Conservation (phyloP, 73 alveolate species). For the Paramecium sonneborni region DNA sequence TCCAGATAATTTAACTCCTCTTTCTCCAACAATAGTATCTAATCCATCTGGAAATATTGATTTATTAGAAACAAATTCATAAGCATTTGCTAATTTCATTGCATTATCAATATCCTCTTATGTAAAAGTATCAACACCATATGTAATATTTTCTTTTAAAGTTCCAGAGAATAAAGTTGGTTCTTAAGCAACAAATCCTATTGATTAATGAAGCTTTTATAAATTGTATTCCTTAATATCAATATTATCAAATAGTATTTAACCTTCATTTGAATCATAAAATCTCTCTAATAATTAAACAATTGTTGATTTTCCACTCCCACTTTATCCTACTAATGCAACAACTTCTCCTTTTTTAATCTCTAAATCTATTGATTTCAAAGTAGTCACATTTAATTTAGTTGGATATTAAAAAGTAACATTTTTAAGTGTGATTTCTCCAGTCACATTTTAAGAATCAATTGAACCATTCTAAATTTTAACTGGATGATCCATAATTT, state of each 20-base stretch:
- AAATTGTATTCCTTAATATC: constrained; percentile 79
- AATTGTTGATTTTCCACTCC: constrained; percentile 94
- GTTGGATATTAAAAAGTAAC: constrained; percentile 23
- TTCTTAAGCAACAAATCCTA: constrained; percentile 91
- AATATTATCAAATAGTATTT: constrained; percentile 82
- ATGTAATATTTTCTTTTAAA: constrained; percentile 80
- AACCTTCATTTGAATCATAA: constrained; percentile 90
- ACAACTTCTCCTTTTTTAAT: constrained; percentile 51
- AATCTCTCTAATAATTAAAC: constrained; percentile 86
- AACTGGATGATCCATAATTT: not conserved
- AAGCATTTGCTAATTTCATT: constrained; percentile 71
- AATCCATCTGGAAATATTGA: constrained; percentile 68
- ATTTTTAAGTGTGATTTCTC: not conserved
- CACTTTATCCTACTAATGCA: constrained; percentile 87
- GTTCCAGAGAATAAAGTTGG: constrained; percentile 89
- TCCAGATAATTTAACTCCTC: constrained; percentile 83
- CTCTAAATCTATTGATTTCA: not conserved
- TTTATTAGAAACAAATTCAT: constrained; percentile 62
- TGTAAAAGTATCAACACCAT: constrained; percentile 75
- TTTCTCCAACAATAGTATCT: constrained; percentile 78
- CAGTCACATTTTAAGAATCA: not conserved
- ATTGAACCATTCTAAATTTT: not conserved
- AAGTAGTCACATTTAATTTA: not conserved
- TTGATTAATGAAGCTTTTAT: constrained; percentile 71
- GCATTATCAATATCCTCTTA: constrained; percentile 69